Base-by-base conservation (phyloP, 1,284 basidiomycete species). In the Polyporus tsugae region DNA sequence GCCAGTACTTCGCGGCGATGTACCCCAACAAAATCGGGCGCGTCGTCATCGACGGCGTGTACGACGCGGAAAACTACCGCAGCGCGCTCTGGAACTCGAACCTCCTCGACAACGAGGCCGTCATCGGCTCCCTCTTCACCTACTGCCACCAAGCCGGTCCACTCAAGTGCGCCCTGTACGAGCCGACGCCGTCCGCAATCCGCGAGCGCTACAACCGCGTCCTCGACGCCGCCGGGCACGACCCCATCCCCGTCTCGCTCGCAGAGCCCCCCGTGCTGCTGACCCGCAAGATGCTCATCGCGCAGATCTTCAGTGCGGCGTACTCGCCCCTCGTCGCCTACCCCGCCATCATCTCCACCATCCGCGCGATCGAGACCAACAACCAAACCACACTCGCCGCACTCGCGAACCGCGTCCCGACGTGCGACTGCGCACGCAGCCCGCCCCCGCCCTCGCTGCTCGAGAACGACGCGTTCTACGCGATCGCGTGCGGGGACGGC, bases 401-500 rank as follows among this genome's bases (percentile, higher is more conserved):
- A 0, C 64, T 80, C 57, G 63, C 67, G 2, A 72, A 13, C 70
- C 73, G 2, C 33, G 63, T 63, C 2, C 60, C 64, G 6, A 7
- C 25, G 11, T 55, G 52, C 35, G 65, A 70, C 65, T 81, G 79
- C 73, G 65, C 80, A 25, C 83, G 81, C 69, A 72, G 74, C 59
- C 60, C 67, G 9, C n/a, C 69, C 62, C 46, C 22, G n/a, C 64
- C 64, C 2, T 72, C 72, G 60, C 41, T 67, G n/a, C 33, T 38
- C 2, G 67, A 72, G 9, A 62, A 52, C 13, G 83, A 85, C 38
- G 79, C 78, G 2, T 65, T 68, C 58, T 57, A 72, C 0, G 77
- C 81, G 1, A 80, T 84, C 29, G 33, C 77, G 2, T 86, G 84
- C 71, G 82, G 81, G 25, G 84, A 86, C 67, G 83, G 80, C 7